Evolutionary conservation across 371 early-diverging fungal genomes (phyloP).

Genomic region (Blakeslea trispora): DNA sequence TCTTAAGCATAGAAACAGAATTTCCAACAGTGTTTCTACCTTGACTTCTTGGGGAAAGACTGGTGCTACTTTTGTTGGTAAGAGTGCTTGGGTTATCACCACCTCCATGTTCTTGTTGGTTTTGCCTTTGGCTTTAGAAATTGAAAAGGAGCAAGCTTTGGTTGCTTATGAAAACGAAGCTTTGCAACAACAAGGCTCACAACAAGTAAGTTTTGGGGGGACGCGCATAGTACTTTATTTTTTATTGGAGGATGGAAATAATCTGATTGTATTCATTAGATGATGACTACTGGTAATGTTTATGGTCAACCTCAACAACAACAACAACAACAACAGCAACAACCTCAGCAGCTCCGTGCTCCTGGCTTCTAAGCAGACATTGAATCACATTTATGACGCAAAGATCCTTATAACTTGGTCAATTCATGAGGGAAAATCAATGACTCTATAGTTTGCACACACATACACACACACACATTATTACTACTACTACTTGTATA

Average conservation of each 20-base stretch:
- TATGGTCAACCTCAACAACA: conserved; percentile 27
- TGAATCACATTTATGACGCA: neutral
- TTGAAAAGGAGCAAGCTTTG: conserved; percentile 77
- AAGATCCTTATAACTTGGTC: neutral
- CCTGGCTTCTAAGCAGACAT: conserved; percentile 24
- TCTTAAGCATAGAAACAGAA: conserved; percentile 60
- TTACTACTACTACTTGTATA: neutral
- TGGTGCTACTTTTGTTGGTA: conserved; percentile 65
- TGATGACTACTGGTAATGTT: conserved; percentile 32
- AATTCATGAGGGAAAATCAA: no score
- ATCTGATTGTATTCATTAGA: conserved; percentile 13
- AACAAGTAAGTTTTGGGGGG: conserved; percentile 38
- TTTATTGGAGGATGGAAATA: no score
- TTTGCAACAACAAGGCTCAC: conserved; percentile 66
- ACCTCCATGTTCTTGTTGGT: conserved; percentile 77
- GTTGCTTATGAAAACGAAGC: conserved; percentile 74
- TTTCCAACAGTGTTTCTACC: conserved; percentile 54
- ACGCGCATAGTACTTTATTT: no score
- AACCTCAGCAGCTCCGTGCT: conserved; percentile 25
- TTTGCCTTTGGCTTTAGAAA: conserved; percentile 72
- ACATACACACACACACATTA: no score
- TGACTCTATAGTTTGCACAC: no score
- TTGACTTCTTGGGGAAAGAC: conserved; percentile 60
- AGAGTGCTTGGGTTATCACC: conserved; percentile 81
- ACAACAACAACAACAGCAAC: conserved; percentile 34